A percentile compares a stretch with the other conserved stretches of the same genome.
Conservation (phyloP, 805 yeast species). For the Diddensiella caesifluorescens region DNA sequence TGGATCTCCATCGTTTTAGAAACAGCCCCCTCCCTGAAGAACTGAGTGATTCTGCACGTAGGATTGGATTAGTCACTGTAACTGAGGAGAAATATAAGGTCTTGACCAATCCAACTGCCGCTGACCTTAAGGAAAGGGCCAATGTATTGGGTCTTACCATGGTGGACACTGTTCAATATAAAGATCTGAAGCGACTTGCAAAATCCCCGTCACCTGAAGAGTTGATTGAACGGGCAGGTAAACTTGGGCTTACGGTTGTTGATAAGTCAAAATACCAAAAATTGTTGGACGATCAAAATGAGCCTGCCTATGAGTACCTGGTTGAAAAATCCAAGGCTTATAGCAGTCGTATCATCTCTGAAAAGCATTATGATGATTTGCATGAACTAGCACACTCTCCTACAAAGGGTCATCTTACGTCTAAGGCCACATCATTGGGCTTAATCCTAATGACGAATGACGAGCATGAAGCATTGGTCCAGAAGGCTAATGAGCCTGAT, state of each 20-base stretch:
- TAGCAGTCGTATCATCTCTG: constrained; percentile 20
- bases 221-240: constrained; percentile 17
- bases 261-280: constrained; percentile 23
- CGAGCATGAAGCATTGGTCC: constrained; percentile 25
- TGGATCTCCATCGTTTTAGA: constrained; percentile 14
- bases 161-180: constrained; percentile 31
- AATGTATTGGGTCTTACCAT: constrained; percentile 30
- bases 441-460: constrained; percentile 19
- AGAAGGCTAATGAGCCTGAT: constrained; percentile 21
- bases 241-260: constrained; percentile 22
- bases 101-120: constrained; percentile 16
- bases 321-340: constrained; percentile 22
- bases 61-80: constrained; percentile 24
- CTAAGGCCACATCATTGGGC: constrained; percentile 22
- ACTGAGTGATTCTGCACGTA: constrained; percentile 7
- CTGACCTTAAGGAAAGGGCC: constrained; percentile 22
- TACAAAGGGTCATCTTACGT: constrained; percentile 23
- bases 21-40: constrained; percentile 16
- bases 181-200: constrained; percentile 18
- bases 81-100: constrained; percentile 16
- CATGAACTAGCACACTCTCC: constrained; percentile 26
- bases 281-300: constrained; percentile 10
- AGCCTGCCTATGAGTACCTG: constrained; percentile 23
- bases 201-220: constrained; percentile 23
- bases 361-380: constrained; percentile 21